These are phyloP conservation scores for Zygosaccharomyces pseudorouxii DNA, from an alignment of 805 yeast genomes.

Conservation along the genomic window DNA sequence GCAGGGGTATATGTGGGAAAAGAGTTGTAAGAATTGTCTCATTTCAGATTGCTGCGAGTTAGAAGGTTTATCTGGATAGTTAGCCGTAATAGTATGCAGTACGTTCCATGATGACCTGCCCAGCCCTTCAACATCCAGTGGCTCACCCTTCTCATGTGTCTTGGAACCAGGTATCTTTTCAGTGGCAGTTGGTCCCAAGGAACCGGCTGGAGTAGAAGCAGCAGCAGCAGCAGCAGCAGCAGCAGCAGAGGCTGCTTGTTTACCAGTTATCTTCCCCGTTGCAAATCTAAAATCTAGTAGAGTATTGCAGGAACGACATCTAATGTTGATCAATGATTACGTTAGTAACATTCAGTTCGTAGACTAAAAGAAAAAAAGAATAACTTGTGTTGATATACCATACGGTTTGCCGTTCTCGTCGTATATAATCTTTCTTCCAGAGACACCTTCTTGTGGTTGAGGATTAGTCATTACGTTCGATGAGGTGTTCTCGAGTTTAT, in stretches of 20 bases:
- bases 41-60: conserved; percentile 62
- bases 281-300: conserved; percentile 74
- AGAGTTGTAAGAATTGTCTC: conserved; percentile 60
- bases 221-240: conserved; percentile 23
- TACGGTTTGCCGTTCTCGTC: conserved; percentile 94
- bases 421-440: conserved; percentile 64
- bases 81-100: conserved; percentile 84
- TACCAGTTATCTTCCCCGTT: conserved; percentile 29
- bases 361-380: not conserved
- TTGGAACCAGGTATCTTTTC: conserved; percentile 24
- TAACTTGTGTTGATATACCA: conserved; percentile 33
- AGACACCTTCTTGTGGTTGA: conserved; percentile 46
- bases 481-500: not conserved
- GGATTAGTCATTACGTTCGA: not conserved
- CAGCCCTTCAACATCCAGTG: conserved; percentile 77
- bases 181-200: conserved; percentile 6
- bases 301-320: conserved; percentile 86
- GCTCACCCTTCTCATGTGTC: conserved; percentile 51
- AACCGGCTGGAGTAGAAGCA: not conserved
- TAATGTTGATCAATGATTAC: conserved; percentile 18
- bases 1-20: conserved; percentile 86
- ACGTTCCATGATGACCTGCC: conserved; percentile 93
- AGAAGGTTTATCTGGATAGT: conserved; percentile 70
- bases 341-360: conserved; percentile 8
- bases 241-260: conserved; percentile 21